Evolutionary conservation across 805 yeast genomes (phyloP).

Genomic region (Maudiozyma turicensis): DNA sequence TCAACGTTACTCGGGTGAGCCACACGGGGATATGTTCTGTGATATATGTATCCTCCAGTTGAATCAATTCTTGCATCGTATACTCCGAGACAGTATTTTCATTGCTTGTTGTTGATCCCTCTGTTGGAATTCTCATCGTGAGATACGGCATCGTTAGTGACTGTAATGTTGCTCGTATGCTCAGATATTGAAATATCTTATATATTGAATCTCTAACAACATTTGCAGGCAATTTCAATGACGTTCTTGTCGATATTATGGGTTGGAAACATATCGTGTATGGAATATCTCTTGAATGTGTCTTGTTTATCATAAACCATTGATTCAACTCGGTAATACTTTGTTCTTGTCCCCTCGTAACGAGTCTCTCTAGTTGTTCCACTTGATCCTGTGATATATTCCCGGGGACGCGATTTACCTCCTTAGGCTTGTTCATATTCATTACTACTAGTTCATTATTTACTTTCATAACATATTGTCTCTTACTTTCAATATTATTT

Average conservation of each 20-base stretch:
- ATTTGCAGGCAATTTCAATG: conserved; percentile 12
- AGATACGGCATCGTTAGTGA: conserved; percentile 10
- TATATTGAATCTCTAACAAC: conserved; percentile 14
- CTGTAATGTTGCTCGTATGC: conserved; percentile 9
- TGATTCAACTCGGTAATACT: conserved; percentile 8
- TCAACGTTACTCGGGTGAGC: conserved; percentile 13
- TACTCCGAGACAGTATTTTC: neutral
- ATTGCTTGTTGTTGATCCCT: no score
- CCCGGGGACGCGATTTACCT: no score
- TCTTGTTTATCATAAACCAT: conserved; percentile 16
- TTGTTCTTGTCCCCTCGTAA: conserved; percentile 7
- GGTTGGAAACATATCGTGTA: conserved; percentile 21
- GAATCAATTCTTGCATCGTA: neutral
- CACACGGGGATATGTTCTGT: conserved; percentile 6
- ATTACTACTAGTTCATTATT: neutral
- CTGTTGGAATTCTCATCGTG: neutral
- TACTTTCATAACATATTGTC: neutral
- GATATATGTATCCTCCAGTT: neutral
- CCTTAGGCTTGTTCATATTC: no score
- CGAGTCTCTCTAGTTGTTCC: neutral
- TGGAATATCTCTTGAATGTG: conserved; percentile 17
- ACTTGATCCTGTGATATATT: neutral
- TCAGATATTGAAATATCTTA: conserved; percentile 17
- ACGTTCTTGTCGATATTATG: conserved; percentile 17
- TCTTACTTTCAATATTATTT: neutral